Evolutionary conservation across 345 rosid genomes (phyloP).

Genomic region (Hibiscus trionum): DNA sequence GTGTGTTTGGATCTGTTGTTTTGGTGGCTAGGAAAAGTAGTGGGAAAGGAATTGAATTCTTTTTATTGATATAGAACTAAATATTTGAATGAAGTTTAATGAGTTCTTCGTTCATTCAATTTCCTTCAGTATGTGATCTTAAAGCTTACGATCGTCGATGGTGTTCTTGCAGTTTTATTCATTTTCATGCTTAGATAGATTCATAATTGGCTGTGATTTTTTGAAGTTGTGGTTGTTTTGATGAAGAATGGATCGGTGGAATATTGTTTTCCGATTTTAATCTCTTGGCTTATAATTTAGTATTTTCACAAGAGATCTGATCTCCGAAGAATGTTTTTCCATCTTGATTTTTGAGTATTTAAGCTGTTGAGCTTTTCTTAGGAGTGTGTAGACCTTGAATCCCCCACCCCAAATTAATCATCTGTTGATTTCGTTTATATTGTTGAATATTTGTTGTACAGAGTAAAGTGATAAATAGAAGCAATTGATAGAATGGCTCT

Average conservation of each 20-base stretch:
- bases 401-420: background rate
- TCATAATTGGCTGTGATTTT: background rate
- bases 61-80: background rate
- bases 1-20: background rate
- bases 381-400: background rate
- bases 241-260: no score
- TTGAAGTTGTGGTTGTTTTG: no score
- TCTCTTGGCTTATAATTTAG: no score
- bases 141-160: background rate
- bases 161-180: background rate
- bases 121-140: background rate
- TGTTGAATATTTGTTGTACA: background rate
- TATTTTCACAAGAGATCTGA: no score
- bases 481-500: conserved; percentile 19
- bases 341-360: background rate
- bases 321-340: no score
- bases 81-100: no score
- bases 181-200: background rate
- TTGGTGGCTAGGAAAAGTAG: background rate
- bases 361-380: background rate
- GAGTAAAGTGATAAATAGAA: background rate
- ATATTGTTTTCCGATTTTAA: no score
- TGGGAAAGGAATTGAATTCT: background rate
- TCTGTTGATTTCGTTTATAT: background rate
- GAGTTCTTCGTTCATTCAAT: background rate